Conservation (phyloP, 2,329 filamentous ascomycete species). For the Cyphellophora europaea region DNA sequence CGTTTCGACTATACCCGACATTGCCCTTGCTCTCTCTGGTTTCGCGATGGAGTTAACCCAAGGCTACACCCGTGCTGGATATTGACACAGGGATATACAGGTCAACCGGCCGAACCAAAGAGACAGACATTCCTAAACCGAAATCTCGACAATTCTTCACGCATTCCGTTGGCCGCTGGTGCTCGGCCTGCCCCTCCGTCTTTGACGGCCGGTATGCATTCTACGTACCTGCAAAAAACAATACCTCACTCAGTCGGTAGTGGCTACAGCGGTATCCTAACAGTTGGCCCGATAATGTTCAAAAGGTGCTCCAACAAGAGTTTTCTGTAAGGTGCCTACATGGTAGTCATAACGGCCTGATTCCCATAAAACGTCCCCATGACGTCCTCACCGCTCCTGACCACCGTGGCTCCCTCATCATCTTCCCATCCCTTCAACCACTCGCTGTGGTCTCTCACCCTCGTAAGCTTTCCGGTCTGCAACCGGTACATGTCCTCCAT, state of each 20-base stretch:
- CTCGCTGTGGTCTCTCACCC: slow-evolving; percentile 76
- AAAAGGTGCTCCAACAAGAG: neutral
- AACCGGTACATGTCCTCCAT: slow-evolving; percentile 88
- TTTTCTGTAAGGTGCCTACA: slow-evolving; percentile 41
- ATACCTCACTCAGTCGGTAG: no score
- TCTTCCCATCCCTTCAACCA: slow-evolving; percentile 87
- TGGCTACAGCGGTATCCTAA: neutral
- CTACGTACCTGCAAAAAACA: no score
- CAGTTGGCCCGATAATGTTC: neutral
- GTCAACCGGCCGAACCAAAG: no score
- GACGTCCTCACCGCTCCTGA: slow-evolving; percentile 85
- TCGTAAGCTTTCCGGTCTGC: slow-evolving; percentile 83
- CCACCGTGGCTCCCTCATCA: slow-evolving; percentile 72
- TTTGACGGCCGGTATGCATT: neutral
- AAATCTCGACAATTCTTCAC: no score
- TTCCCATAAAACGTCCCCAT: slow-evolving; percentile 91
- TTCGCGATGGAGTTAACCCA: no score
- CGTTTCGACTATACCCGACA: no score
- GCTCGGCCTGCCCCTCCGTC: neutral
- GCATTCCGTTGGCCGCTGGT: no score
- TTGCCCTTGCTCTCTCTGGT: no score
- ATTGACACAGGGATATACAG: no score
- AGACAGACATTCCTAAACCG: no score
- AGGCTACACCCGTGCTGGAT: no score
- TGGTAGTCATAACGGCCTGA: slow-evolving; percentile 81